Percentiles rank a stretch among this genome's conserved stretches.
Conservation (phyloP, 371 early-diverging fungal species). For the Vittaforma corneae region DNA sequence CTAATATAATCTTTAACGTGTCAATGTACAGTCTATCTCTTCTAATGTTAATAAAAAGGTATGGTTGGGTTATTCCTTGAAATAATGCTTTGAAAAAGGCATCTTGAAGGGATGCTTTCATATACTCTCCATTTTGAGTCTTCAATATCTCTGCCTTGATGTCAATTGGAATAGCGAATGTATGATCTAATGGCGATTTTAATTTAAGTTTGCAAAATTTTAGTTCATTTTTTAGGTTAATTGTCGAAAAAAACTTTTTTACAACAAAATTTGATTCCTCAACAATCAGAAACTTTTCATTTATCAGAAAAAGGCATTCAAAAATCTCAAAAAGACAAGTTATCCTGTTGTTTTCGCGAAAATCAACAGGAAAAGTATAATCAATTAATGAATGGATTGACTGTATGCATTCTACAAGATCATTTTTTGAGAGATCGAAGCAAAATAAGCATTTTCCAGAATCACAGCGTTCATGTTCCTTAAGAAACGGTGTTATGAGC, state of each 20-base stretch:
- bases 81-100: constrained; percentile 58
- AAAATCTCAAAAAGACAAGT: constrained; percentile 47
- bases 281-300: constrained; percentile 36
- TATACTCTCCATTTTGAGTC: constrained; percentile 51
- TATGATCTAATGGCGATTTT: constrained; percentile 47
- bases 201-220: constrained; percentile 41
- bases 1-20: constrained; percentile 44
- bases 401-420: constrained; percentile 43
- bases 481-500: background rate
- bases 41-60: constrained; percentile 48
- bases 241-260: constrained; percentile 32
- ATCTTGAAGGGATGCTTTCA: constrained; percentile 56
- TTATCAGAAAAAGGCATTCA: constrained; percentile 39
- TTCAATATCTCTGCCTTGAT: constrained; percentile 57
- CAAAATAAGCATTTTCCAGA: constrained; percentile 29
- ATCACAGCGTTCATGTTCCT: background rate
- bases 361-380: constrained; percentile 17
- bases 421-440: constrained; percentile 26
- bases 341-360: constrained; percentile 41
- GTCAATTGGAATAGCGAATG: constrained; percentile 54
- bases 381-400: constrained; percentile 35
- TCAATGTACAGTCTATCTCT: constrained; percentile 54
- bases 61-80: constrained; percentile 57
- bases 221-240: constrained; percentile 55
- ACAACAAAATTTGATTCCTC: constrained; percentile 51